A percentile compares a stretch with the other conserved stretches of the same genome.
Evolutionary conservation across 1,284 basidiomycete species (phyloP).

Genomic region (Papiliotrema nemorosa): DNA sequence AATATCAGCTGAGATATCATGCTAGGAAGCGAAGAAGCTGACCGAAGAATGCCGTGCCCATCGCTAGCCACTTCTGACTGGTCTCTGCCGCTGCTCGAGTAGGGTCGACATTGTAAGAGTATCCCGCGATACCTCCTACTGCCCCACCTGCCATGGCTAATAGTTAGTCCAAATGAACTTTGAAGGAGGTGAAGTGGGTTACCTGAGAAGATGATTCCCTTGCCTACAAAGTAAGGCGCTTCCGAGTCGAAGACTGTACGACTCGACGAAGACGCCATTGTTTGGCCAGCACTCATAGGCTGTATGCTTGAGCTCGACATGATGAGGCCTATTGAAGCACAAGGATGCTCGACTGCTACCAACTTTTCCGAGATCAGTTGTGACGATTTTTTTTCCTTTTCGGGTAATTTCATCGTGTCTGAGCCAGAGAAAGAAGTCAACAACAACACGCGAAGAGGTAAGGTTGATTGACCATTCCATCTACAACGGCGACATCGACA

Average conservation of each 20-base stretch:
- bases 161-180: not conserved
- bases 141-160: not conserved
- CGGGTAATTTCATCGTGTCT: too few species aligned
- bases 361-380: too few species aligned
- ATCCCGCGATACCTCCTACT: not conserved
- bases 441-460: too few species aligned
- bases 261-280: too few species aligned
- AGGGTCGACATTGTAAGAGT: not conserved
- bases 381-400: too few species aligned
- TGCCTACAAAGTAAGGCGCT: conserved; percentile 33
- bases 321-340: too few species aligned
- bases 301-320: not conserved
- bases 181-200: too few species aligned
- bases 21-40: not conserved
- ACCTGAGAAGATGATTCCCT: conserved; percentile 25
- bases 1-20: not conserved
- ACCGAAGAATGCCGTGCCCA: conserved; percentile 2
- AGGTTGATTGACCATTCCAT: too few species aligned
- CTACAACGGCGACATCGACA: too few species aligned
- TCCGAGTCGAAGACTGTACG: conserved; percentile 27
- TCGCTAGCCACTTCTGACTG: not conserved
- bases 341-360: too few species aligned
- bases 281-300: too few species aligned
- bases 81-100: not conserved
- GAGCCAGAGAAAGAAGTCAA: too few species aligned